Conservation (phyloP, 2,329 filamentous ascomycete species). For the Knoxdaviesia proteae region DNA sequence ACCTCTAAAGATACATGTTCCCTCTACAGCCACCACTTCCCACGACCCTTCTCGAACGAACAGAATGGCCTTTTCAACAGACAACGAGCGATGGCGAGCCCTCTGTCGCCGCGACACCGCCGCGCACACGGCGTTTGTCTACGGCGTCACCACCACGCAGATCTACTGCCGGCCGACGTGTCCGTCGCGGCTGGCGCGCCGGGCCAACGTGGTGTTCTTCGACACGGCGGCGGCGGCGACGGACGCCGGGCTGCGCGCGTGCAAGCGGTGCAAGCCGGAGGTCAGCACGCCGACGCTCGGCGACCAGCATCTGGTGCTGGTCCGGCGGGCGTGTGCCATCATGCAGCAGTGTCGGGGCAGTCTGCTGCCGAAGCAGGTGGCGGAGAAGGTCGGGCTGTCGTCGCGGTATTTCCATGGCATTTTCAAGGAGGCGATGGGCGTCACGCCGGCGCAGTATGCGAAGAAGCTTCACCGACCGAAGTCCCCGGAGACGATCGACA, state of each 20-base stretch:
- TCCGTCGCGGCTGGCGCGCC: constrained; percentile 35
- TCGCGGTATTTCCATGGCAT: constrained; percentile 37
- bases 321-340: constrained; percentile 12
- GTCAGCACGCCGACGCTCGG: not conserved
- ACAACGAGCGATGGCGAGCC: constrained; percentile 15
- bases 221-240: constrained; percentile 21
- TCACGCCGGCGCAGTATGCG: constrained; percentile 19
- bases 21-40: too few relatives aligned
- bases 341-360: constrained; percentile 4
- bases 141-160: constrained; percentile 21
- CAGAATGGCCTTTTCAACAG: constrained; percentile 1
- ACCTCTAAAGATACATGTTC: too few relatives aligned
- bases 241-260: constrained; percentile 28
- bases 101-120: constrained; percentile 13
- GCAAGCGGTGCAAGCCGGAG: constrained; percentile 32
- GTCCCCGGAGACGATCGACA: too few relatives aligned
- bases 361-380: constrained; percentile 23
- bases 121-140: constrained; percentile 20
- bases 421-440: constrained; percentile 32
- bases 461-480: not conserved
- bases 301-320: not conserved
- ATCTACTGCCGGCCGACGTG: constrained; percentile 41
- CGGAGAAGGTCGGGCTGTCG: constrained; percentile 27
- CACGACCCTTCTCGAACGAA: too few relatives aligned
- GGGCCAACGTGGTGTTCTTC: constrained; percentile 38